phyloP scores from a whole-genome alignment of 1,139 yeast genomes.

The Pneumocystis carinii region DNA sequence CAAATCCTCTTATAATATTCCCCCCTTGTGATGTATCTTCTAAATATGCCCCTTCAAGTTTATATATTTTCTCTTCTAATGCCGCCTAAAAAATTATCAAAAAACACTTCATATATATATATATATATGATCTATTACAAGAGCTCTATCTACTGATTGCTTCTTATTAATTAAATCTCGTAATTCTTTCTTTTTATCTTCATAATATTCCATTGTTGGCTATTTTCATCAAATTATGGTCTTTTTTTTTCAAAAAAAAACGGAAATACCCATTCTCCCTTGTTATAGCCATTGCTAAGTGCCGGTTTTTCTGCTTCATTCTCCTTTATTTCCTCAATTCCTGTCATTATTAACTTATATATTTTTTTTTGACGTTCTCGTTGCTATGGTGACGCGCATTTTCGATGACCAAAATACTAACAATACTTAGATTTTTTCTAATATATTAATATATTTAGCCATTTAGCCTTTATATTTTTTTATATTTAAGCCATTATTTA shows the following conservation, averaged over 20 bases:
- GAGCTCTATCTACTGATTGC: slow-evolving; percentile 46
- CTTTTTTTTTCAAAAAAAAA: neutral
- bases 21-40: slow-evolving; percentile 51
- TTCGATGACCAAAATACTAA: neutral
- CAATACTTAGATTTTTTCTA: neutral
- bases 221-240: slow-evolving; percentile 6
- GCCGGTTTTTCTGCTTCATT: neutral
- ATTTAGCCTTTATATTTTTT: neutral
- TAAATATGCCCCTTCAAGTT: slow-evolving; percentile 64
- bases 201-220: slow-evolving; percentile 39
- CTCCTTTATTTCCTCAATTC: neutral
- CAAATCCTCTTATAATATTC: slow-evolving; percentile 80
- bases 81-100: slow-evolving; percentile 8
- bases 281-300: neutral
- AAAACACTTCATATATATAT: slow-evolving; percentile 12
- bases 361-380: neutral
- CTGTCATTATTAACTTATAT: neutral
- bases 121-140: slow-evolving; percentile 25
- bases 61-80: slow-evolving; percentile 70
- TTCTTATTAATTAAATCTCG: slow-evolving; percentile 50
- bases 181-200: slow-evolving; percentile 50
- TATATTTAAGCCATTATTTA: neutral
- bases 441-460: neutral
- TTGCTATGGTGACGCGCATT: neutral
- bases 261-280: neutral